A percentile compares a stretch with the other conserved stretches of the same genome.
phyloP scores from a whole-genome alignment of 768 basidiomycete genomes.

The Suillus plorans region DNA sequence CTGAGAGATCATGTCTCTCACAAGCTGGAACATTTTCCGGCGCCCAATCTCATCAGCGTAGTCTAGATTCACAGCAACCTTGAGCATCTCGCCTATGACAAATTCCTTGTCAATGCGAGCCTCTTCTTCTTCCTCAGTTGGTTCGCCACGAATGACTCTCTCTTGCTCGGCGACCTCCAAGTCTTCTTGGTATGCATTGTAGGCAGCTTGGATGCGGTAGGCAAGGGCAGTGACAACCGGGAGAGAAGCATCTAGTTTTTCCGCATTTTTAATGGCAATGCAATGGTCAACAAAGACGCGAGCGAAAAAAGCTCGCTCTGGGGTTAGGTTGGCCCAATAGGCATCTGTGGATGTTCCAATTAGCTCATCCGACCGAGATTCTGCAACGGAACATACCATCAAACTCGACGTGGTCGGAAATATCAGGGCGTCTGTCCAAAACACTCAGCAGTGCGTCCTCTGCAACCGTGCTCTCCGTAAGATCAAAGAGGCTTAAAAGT shows the following conservation, averaged over 20 bases:
- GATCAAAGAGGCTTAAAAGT: slow-evolving; percentile 60
- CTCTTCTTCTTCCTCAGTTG: slow-evolving; percentile 48
- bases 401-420: slow-evolving; percentile 70
- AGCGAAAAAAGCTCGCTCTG: slow-evolving; percentile 77
- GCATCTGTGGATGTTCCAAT: slow-evolving; percentile 42
- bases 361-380: not conserved
- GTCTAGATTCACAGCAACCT: slow-evolving; percentile 76
- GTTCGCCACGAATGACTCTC: slow-evolving; percentile 24
- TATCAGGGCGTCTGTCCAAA: slow-evolving; percentile 62
- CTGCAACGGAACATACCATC: slow-evolving; percentile 45
- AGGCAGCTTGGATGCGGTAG: slow-evolving; percentile 66
- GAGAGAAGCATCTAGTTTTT: slow-evolving; percentile 63
- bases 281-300: slow-evolving; percentile 85
- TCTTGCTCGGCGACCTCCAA: slow-evolving; percentile 41
- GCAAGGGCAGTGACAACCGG: slow-evolving; percentile 87
- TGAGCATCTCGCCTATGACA: slow-evolving; percentile 78
- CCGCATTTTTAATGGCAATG: slow-evolving; percentile 54
- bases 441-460: slow-evolving; percentile 74
- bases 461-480: slow-evolving; percentile 57
- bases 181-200: slow-evolving; percentile 59
- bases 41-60: slow-evolving; percentile 92
- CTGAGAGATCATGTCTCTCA: slow-evolving; percentile 82
- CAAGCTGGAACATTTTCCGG: slow-evolving; percentile 81
- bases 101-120: slow-evolving; percentile 55
- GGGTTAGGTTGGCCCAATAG: slow-evolving; percentile 70